Evolutionary conservation across 1,284 basidiomycete species (phyloP), one percentile per base, ranked within the genome.

Genomic region (Sphagnurus paluster): DNA sequence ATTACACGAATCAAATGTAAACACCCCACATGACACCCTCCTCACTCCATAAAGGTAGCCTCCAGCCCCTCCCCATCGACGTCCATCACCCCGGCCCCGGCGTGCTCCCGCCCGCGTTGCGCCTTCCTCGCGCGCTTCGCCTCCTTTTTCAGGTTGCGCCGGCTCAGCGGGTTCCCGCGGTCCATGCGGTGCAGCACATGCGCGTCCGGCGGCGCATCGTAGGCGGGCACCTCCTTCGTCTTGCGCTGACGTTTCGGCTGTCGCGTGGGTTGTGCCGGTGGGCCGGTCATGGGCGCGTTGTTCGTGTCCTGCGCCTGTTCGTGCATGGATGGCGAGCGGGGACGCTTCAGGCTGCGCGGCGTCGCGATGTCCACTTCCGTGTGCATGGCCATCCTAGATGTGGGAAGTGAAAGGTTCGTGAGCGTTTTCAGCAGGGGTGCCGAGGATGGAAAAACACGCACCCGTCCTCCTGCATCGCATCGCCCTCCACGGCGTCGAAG

Each of bases 181-280:
- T 72, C 75, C 72, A 77, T 78, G 54, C 53, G 65, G 48, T 56
- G 55, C 40, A 68, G 60, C 48, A 69, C 71, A 56, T 74, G 66
- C 17, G 53, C 58, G 37, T 75, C 74, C 2, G 68, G 70, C 5
- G 59, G 66, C n/a, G 73, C 69, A 47, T 81, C 67, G 55, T 79
- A 75, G 4, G 67, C 64, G 2, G 77, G 75, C 16, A 80, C 54
- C 16, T 77, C 74, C 54, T 76, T 80, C 28, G 67, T 67, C 52
- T 69, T 75, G 10, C 82, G 71, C 38, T 77, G 69, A n/a, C 82
- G 80, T 59, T 86, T 85, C 2, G 80, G 76, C 42, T 75, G 72
- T 11, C 79, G 77, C 16, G 60, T 49, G 36, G 55, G 51, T 0
- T 58, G 46, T n/a, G 49, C 44, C n/a, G 46, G 48, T n/a, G 39